These are phyloP conservation scores for Dimocarpus longan DNA, from an alignment of 345 rosid species.

Conservation along the genomic window DNA sequence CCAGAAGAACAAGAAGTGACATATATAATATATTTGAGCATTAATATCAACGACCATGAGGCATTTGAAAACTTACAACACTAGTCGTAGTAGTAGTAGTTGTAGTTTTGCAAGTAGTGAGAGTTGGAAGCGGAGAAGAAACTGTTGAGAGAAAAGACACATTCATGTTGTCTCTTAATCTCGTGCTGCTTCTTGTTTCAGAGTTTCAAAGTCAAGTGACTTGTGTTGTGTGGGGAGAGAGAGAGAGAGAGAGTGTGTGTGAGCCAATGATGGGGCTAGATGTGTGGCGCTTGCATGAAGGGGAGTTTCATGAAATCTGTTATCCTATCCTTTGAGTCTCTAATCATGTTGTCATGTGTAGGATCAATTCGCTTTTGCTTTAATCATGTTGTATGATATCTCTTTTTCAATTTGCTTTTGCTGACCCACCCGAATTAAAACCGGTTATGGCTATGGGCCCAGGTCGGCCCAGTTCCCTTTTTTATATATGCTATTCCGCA, in stretches of 20 bases:
- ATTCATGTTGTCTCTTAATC: conserved; percentile 32
- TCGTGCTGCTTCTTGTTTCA: neutral
- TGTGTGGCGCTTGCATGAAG: conserved; percentile 7
- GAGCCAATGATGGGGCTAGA: neutral
- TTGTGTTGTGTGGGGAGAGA: neutral
- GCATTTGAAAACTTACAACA: conserved; percentile 28
- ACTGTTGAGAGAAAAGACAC: conserved; percentile 62
- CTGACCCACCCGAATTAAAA: too few species aligned
- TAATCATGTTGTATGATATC: too few species aligned
- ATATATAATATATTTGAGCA: too few species aligned
- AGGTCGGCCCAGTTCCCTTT: too few species aligned
- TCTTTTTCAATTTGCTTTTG: too few species aligned
- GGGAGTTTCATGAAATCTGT: neutral
- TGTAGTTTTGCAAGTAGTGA: conserved; percentile 16
- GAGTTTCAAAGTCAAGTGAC: neutral
- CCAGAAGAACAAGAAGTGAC: neutral
- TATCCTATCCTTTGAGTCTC: neutral
- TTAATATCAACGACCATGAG: neutral
- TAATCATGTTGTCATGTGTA: too few species aligned
- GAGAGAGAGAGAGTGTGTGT: neutral
- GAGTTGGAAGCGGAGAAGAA: conserved; percentile 42
- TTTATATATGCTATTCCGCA: too few species aligned
- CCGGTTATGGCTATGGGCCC: too few species aligned
- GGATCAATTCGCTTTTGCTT: too few species aligned
- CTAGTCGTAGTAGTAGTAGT: conserved; percentile 28